Evolutionary conservation across 805 yeast species (phyloP).

Genomic region (Kuraishia floccosa): DNA sequence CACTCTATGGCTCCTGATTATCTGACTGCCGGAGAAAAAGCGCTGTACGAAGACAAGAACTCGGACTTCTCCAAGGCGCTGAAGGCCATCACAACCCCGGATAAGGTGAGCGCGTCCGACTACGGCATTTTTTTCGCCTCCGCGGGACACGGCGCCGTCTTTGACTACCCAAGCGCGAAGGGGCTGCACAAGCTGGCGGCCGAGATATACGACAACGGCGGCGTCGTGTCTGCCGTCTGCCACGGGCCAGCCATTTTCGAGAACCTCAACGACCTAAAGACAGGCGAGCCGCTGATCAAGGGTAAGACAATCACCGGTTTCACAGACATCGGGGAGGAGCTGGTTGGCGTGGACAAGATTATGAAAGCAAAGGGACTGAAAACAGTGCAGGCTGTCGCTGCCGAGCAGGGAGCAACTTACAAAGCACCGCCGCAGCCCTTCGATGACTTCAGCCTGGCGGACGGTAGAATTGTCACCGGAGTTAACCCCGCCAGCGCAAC

Average conservation of each 20-base stretch:
- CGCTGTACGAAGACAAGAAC: conserved; percentile 19
- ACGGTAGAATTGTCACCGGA: conserved; percentile 55
- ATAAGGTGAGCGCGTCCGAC: conserved; percentile 34
- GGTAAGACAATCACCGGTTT: conserved; percentile 54
- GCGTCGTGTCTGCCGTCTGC: conserved; percentile 54
- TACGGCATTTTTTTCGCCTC: conserved; percentile 48
- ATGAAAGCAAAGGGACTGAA: conserved; percentile 16
- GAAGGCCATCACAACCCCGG: conserved; percentile 29
- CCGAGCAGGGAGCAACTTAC: conserved; percentile 29
- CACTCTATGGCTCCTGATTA: conserved; percentile 33
- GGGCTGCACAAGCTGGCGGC: conserved; percentile 32
- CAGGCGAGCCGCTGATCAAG: conserved; percentile 32
- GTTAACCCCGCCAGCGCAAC: conserved; percentile 34
- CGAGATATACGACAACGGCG: conserved; percentile 35
- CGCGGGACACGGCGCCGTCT: conserved; percentile 56
- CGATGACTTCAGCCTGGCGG: conserved; percentile 37
- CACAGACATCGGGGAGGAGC: conserved; percentile 40
- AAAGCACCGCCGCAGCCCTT: conserved; percentile 38
- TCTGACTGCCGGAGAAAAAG: conserved; percentile 31
- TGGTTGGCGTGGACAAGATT: conserved; percentile 13
- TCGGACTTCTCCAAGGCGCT: conserved; percentile 28
- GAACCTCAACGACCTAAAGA: conserved; percentile 26
- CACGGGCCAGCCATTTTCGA: conserved; percentile 56
- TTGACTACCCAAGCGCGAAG: conserved; percentile 44
- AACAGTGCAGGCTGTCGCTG: conserved; percentile 26